Conservation (phyloP, 306 rosid genomes). For the Canavalia gladiata region DNA sequence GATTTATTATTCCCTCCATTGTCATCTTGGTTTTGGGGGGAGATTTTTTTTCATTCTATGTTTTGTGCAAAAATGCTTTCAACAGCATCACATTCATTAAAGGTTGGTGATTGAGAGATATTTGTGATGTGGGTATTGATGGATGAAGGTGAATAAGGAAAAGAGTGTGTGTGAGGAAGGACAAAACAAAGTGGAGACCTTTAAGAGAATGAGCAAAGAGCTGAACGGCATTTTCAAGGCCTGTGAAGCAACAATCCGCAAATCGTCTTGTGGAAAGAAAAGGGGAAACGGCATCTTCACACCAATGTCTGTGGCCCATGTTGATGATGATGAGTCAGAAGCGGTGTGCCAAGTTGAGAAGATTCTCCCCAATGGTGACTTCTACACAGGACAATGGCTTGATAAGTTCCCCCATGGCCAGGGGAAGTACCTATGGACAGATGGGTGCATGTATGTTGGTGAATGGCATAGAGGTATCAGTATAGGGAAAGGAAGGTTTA, state of each 20-base stretch:
- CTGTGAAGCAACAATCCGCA: slow-evolving; percentile 75
- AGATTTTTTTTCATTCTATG: slow-evolving; percentile 41
- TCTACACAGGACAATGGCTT: slow-evolving; percentile 81
- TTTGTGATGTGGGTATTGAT: slow-evolving; percentile 51
- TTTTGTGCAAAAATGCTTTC: slow-evolving; percentile 46
- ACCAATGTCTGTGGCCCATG: slow-evolving; percentile 87
- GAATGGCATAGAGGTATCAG: slow-evolving; percentile 81
- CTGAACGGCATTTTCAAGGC: slow-evolving; percentile 62
- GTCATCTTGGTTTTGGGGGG: not conserved
- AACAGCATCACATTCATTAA: slow-evolving; percentile 13
- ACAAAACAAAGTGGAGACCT: slow-evolving; percentile 42
- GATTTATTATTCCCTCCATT: slow-evolving; percentile 43
- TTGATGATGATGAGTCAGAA: slow-evolving; percentile 73
- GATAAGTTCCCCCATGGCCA: slow-evolving; percentile 72
- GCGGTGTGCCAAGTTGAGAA: slow-evolving; percentile 63
- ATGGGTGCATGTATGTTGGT: slow-evolving; percentile 93
- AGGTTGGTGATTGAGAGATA: slow-evolving; percentile 28
- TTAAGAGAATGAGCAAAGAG: slow-evolving; percentile 82
- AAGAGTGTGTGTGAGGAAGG: slow-evolving; percentile 13
- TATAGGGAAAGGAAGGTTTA: slow-evolving; percentile 80
- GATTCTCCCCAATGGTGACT: slow-evolving; percentile 73
- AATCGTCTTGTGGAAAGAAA: slow-evolving; percentile 71
- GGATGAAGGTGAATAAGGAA: slow-evolving; percentile 55
- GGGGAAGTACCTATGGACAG: slow-evolving; percentile 87
- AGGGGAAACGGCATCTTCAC: slow-evolving; percentile 68